Base-by-base conservation (phyloP, 805 yeast genomes). In the Scheffersomyces coipomensis region DNA sequence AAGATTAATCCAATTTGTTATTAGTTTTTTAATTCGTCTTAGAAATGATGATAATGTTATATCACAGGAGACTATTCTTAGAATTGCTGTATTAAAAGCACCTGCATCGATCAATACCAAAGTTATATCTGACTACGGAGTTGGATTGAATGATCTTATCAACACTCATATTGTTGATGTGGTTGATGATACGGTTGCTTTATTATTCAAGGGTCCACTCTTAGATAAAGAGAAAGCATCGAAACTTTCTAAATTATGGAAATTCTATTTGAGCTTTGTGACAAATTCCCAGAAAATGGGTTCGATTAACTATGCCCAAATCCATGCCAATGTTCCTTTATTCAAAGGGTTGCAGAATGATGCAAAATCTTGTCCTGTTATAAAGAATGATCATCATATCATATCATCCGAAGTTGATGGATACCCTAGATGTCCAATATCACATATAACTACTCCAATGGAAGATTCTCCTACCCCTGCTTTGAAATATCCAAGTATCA, bases 191-290 rank as follows among this genome's bases (percentile, higher is more conserved):
- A 38, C 36, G 7, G 48, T 53, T 13, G 32, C 29, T 13, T 26
- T 34, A 13, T 36, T 51, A 16, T 39, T 40, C 15, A 40, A 44
- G 1, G 43, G 45, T 22, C 18, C 35, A 11, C 12, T 51, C n/a
- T n/a, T 39, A 6, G 52, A 48, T 25, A 46, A 49, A 24, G 53
- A 41, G 2, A 44, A 44, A 38, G 40, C 50, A 9, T 35, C 25
- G 8, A 51, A 54, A 34, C 40, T 60, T 13, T 42, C 60, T 21
- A 65, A 62, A 43, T 50, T 62, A 35, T 69, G 75, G 75, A 56
- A 56, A 30, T 68, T 69, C 40, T 68, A 69, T 49, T 43, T 61
- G 40, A 64, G 69, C 1, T 60, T 68, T 39, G 52, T 66, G 24
- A 57, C 60, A 22, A 60, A 58, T 41, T 46, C 62, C 8, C 55